Conservation (phyloP, 2,329 filamentous ascomycete genomes). For the Aspergillus ochraceoroseus region DNA sequence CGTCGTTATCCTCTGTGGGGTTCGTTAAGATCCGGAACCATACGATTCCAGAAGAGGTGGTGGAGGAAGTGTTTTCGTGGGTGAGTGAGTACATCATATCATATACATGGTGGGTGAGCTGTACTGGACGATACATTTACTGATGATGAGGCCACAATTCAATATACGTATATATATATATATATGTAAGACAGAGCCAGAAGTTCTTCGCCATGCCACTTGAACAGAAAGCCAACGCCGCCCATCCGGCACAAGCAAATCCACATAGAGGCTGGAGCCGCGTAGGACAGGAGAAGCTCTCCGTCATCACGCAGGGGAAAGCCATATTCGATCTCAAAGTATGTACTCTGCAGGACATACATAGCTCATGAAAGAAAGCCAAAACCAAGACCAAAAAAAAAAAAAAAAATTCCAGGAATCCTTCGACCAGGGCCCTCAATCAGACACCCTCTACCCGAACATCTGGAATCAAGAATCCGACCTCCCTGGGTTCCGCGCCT, state of each 20-base stretch:
- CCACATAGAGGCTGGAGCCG: conserved; percentile 32
- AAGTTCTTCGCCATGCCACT: conserved; percentile 26
- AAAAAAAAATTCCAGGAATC: conserved; percentile 9
- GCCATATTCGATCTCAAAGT: conserved; percentile 25
- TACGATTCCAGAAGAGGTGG: conserved; percentile 3
- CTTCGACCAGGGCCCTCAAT: conserved; percentile 11
- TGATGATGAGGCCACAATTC: too few relatives aligned
- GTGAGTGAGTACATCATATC: background rate
- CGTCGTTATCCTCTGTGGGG: conserved; percentile 2
- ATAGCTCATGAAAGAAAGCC: too few relatives aligned
- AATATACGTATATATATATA: too few relatives aligned
- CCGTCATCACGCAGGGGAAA: conserved; percentile 20
- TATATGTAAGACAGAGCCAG: too few relatives aligned
- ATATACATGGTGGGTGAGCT: too few relatives aligned
- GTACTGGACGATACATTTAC: too few relatives aligned
- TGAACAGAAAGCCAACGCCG: conserved; percentile 28
- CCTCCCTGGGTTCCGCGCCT: conserved; percentile 13
- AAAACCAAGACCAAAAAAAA: too few relatives aligned
- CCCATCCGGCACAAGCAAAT: conserved; percentile 28
- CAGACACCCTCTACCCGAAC: conserved; percentile 10
- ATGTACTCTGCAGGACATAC: background rate
- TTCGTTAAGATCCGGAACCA: conserved; percentile 10
- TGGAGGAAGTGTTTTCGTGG: conserved; percentile 8
- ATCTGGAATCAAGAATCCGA: conserved; percentile 7
- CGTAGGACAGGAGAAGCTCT: conserved; percentile 30